A percentile compares a stretch with the other conserved stretches of the same genome.
These are phyloP conservation scores for Lablab purpureus DNA, from an alignment of 306 rosid species.

Conservation along the genomic window DNA sequence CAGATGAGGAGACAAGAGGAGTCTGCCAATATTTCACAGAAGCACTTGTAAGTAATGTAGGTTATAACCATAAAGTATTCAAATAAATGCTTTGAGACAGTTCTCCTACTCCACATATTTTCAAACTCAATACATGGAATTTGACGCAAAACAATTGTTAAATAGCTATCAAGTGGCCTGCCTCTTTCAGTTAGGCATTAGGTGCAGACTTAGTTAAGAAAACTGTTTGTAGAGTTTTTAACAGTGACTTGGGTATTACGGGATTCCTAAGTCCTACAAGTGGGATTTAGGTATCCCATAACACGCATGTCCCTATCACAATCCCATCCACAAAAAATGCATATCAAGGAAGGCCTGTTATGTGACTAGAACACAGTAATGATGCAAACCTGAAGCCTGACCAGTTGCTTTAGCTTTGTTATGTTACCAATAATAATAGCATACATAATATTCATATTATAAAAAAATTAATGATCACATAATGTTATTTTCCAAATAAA, in stretches of 20 bases:
- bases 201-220: neutral
- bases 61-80: neutral
- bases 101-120: constrained; percentile 37
- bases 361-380: neutral
- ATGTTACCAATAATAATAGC: constrained; percentile 3
- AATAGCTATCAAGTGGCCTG: neutral
- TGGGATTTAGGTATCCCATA: too few relatives aligned
- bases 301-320: too few relatives aligned
- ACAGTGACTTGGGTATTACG: too few relatives aligned
- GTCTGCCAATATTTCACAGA: constrained; percentile 60
- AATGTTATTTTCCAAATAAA: constrained; percentile 24
- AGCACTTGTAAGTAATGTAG: constrained; percentile 1
- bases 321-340: neutral
- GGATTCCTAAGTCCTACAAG: too few relatives aligned
- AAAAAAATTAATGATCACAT: neutral
- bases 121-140: neutral
- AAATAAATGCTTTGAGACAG: neutral
- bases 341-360: neutral
- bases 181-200: neutral
- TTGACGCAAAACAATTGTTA: neutral
- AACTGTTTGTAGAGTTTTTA: neutral
- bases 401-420: neutral
- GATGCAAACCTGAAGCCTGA: constrained; percentile 9
- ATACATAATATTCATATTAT: neutral
- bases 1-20: constrained; percentile 69